Evolutionary conservation across 179 eudicot species (phyloP).

Genomic region (Silene coronaria): DNA sequence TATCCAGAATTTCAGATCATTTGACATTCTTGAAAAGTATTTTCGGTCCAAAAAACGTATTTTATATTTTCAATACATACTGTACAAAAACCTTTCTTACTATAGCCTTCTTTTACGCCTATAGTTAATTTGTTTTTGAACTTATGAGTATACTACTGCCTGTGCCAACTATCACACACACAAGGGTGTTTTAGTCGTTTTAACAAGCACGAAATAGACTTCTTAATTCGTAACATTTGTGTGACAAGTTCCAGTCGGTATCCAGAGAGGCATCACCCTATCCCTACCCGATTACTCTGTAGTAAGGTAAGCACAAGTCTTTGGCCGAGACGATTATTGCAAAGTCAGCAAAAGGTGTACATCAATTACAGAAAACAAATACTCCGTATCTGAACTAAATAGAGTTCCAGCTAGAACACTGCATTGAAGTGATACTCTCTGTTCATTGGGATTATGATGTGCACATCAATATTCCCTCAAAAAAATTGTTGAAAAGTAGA

Average conservation of each 20-base stretch:
- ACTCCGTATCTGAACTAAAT: background rate
- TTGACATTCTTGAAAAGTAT: too few species aligned
- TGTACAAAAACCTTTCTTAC: too few species aligned
- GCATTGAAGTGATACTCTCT: slow-evolving; percentile 11
- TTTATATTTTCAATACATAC: too few species aligned
- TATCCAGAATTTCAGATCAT: too few species aligned
- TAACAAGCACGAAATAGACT: background rate
- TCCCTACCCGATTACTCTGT: too few species aligned
- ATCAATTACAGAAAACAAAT: background rate
- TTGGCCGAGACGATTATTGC: too few species aligned
- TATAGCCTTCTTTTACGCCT: too few species aligned
- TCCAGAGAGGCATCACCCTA: background rate
- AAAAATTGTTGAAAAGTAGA: slow-evolving; percentile 19
- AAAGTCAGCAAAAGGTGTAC: background rate
- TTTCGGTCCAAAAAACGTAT: too few species aligned
- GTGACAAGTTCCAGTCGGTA: slow-evolving; percentile 11
- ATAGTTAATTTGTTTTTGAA: too few species aligned
- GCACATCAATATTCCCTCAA: slow-evolving; percentile 10
- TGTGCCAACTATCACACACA: too few species aligned
- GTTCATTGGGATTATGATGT: slow-evolving; percentile 1
- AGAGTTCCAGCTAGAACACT: slow-evolving; percentile 20
- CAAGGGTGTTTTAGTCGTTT: background rate
- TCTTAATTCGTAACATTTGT: background rate
- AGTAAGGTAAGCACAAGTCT: too few species aligned
- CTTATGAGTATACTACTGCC: too few species aligned